Conservation (phyloP, 169 alveolate genomes). For the Cyclospora cayetanensis region DNA sequence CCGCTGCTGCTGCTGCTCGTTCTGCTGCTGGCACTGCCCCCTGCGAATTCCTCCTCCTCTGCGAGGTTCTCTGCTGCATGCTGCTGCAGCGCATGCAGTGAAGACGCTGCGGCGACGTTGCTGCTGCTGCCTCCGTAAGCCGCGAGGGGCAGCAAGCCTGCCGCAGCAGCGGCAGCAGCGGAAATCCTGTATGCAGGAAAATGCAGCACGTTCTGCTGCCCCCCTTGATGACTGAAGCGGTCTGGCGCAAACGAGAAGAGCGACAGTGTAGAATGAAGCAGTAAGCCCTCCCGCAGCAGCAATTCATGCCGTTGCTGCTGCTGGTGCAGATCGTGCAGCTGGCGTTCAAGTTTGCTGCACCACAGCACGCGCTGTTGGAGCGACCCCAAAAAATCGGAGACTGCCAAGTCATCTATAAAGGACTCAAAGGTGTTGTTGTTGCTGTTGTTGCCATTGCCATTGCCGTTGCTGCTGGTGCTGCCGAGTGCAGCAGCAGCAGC, state of each 20-base stretch:
- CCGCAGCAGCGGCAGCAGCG: slow-evolving; percentile 17
- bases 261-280: background rate
- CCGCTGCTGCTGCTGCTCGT: background rate
- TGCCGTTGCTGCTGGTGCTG: slow-evolving; percentile 21
- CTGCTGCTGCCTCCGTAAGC: background rate
- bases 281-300: background rate
- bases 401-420: background rate
- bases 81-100: background rate
- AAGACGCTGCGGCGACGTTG: background rate
- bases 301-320: background rate
- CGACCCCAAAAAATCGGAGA: background rate
- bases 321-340: background rate
- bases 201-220: background rate
- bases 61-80: background rate
- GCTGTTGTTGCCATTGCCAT: background rate
- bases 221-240: background rate
- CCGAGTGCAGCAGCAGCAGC: background rate
- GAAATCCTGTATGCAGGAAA: background rate
- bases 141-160: background rate
- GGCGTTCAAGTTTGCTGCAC: background rate
- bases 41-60: background rate
- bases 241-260: background rate
- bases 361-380: background rate
- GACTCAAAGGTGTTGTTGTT: background rate
- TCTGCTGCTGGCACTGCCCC: background rate